These are phyloP conservation scores for Plenodomus biglobosus DNA, from an alignment of 2,329 filamentous ascomycete species.

Conservation along the genomic window DNA sequence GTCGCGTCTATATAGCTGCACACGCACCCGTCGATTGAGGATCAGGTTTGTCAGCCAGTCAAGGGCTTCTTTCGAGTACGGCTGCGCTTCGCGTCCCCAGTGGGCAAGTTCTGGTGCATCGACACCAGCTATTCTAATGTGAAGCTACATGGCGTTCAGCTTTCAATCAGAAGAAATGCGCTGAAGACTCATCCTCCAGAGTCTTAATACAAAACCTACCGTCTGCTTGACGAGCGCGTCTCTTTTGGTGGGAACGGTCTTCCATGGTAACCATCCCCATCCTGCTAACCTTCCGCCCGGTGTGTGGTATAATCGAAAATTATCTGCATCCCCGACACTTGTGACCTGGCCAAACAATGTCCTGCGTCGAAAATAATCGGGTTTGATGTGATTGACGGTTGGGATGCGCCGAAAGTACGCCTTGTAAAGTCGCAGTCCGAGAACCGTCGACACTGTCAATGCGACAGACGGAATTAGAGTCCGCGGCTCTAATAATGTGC, in stretches of 20 bases:
- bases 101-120: conserved; percentile 93
- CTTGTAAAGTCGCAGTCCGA: conserved; percentile 63
- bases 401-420: conserved; percentile 81
- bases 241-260: conserved; percentile 69
- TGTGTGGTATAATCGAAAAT: conserved; percentile 92
- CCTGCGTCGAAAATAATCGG: conserved; percentile 71
- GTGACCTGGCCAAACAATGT: conserved; percentile 85
- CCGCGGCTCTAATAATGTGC: conserved; percentile 57
- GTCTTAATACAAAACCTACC: conserved; percentile 51
- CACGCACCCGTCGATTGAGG: conserved; percentile 71
- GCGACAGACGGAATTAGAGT: conserved; percentile 58
- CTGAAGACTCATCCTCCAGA: not conserved
- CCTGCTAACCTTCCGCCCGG: conserved; percentile 84
- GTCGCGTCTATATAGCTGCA: conserved; percentile 80
- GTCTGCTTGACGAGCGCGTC: conserved; percentile 74
- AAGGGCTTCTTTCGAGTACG: conserved; percentile 77
- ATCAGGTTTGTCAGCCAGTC: conserved; percentile 77
- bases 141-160: conserved; percentile 60
- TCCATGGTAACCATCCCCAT: conserved; percentile 84
- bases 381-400: conserved; percentile 71
- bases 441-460: conserved; percentile 59
- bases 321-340: conserved; percentile 93
- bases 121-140: conserved; percentile 84
- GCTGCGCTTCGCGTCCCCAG: conserved; percentile 86
- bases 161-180: not conserved